Base-by-base conservation (phyloP, 2,329 filamentous ascomycete species). In the Clonostachys chloroleuca region DNA sequence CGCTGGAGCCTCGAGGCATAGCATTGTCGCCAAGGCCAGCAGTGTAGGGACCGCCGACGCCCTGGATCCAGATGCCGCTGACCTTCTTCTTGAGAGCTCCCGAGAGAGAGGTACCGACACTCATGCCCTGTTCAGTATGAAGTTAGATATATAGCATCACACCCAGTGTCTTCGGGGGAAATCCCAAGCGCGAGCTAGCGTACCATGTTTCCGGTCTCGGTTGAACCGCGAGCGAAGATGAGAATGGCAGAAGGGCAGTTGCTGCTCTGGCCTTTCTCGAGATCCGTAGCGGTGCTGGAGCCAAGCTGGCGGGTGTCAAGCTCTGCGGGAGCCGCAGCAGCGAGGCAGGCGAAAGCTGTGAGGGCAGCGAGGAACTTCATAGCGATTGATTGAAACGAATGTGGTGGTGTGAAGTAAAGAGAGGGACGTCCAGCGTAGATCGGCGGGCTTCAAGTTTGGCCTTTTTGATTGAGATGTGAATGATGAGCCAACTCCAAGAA, bases 1-100 rank as follows among this genome's bases (percentile, higher is more conserved):
- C 39, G 33, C 59, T 57, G 2, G 70, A 70, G 41, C 70, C 69
- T 3, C 56, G 49, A 5, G 67, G 63, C 1, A 69, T 58, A 35
- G 61, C 56, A 49, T 74, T 74, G 18, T 61, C 59, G 2, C 53
- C 48, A 0, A 73, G 40, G 2, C 52, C 51, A 0, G 69, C 70
- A 2, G 47, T 56, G 56, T 76, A 76, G 3, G 59, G 53, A 18
- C 61, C 62, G 6, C 66, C 65, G 12, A 76, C 68, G 14, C 73
- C 73, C 52, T 76, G 72, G 18, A 73, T 63, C 66, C 66, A 69
- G 47, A 70, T 50, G 16, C 56, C 47, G 9, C 42, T 46, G 42
- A 59, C 57, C 35, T 61, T 62, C 20, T 49, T 47, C 40, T 62
- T 56, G 1, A 70, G 57, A 40, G 51, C 59, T 13, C 51, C 48